These are phyloP conservation scores for Tuber borchii DNA, from an alignment of 495 filamentous ascomycete genomes.

Conservation along the genomic window DNA sequence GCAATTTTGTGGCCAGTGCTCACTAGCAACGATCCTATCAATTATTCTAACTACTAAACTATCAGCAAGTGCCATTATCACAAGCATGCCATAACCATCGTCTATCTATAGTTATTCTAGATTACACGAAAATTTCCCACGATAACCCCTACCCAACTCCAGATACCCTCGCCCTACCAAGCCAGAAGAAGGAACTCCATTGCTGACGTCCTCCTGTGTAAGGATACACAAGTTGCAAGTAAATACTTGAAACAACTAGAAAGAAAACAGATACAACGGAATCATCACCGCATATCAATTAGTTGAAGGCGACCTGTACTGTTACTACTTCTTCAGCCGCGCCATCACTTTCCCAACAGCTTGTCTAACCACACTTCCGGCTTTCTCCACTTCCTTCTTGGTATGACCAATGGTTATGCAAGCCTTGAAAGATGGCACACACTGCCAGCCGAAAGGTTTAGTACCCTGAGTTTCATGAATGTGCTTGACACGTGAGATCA, in stretches of 20 bases:
- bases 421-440: slow-evolving; percentile 70
- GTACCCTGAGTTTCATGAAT: slow-evolving; percentile 55
- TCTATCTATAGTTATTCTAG: background rate
- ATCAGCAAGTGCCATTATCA: background rate
- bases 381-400: slow-evolving; percentile 91
- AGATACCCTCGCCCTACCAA: background rate
- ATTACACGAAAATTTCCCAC: background rate
- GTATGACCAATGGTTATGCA: slow-evolving; percentile 80
- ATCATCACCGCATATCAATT: background rate
- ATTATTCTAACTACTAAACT: background rate
- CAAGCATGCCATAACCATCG: background rate
- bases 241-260: background rate
- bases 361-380: slow-evolving; percentile 78
- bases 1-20: background rate
- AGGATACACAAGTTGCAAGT: background rate
- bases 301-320: background rate
- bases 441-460: slow-evolving; percentile 56
- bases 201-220: background rate
- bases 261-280: background rate
- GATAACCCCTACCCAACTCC: background rate
- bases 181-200: background rate
- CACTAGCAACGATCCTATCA: background rate
- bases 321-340: slow-evolving; percentile 45
- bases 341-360: slow-evolving; percentile 80
- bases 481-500: slow-evolving; percentile 78